A percentile compares a stretch with the other conserved stretches of the same genome.
Evolutionary conservation across 306 rosid genomes (phyloP).

Genomic region (Quercus berberidifolia): DNA sequence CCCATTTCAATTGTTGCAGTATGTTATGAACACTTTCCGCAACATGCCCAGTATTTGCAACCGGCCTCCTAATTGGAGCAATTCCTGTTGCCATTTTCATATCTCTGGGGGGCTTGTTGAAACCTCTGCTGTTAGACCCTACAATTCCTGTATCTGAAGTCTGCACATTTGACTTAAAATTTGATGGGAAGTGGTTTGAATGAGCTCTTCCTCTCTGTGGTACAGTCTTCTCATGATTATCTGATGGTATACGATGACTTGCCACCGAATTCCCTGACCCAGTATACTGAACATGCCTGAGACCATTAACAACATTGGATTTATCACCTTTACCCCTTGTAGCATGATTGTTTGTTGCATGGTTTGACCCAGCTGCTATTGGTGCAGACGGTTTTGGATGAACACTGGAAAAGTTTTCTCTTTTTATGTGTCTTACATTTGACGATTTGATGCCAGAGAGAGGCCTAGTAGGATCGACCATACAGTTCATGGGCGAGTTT

Average conservation of each 20-base stretch:
- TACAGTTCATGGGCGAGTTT: constrained; percentile 38
- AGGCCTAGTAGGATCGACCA: constrained; percentile 65
- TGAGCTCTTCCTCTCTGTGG: constrained; percentile 50
- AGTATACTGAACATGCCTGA: constrained; percentile 44
- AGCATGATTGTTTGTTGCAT: constrained; percentile 36
- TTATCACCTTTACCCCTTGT: constrained; percentile 50
- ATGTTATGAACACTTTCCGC: constrained; percentile 57
- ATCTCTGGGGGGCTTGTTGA: constrained; percentile 42
- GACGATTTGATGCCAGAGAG: constrained; percentile 50
- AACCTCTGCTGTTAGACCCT: constrained; percentile 36
- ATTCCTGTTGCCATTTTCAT: constrained; percentile 41
- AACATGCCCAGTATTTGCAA: constrained; percentile 36
- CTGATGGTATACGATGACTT: constrained; percentile 27
- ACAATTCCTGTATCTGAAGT: constrained; percentile 31
- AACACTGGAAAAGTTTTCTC: constrained; percentile 47
- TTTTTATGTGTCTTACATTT: constrained; percentile 56
- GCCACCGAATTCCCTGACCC: constrained; percentile 36
- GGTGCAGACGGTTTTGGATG: constrained; percentile 55
- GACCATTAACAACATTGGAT: constrained; percentile 38
- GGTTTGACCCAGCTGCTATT: constrained; percentile 37
- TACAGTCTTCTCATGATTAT: constrained; percentile 35
- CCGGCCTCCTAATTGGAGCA: constrained; percentile 34
- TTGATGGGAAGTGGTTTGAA: constrained; percentile 37
- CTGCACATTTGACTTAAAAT: constrained; percentile 40
- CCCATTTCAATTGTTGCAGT: constrained; percentile 64